These are phyloP conservation scores for Anethum foeniculum DNA, from an alignment of 140 eudicot species.

Conservation along the genomic window DNA sequence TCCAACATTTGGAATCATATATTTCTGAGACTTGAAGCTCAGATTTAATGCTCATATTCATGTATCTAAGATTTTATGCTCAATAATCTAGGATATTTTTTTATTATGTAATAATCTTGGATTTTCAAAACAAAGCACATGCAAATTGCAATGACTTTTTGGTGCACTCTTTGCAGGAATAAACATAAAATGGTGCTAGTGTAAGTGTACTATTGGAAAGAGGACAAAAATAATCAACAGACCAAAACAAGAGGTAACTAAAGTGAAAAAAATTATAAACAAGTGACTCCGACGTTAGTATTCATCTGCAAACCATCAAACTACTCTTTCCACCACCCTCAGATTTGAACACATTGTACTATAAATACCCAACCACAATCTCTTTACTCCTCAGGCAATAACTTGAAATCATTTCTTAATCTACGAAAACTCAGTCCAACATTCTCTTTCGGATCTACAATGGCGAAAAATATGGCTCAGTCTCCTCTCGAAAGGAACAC, in stretches of 20 bases:
- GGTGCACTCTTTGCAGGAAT: too few species aligned
- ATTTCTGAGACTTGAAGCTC: too few species aligned
- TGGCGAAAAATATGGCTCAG: constrained; percentile 26
- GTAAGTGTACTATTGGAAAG: not conserved
- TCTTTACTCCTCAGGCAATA: not conserved
- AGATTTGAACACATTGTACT: not conserved
- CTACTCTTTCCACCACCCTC: not conserved
- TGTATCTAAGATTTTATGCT: too few species aligned
- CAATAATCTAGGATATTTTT: too few species aligned
- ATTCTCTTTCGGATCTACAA: not conserved
- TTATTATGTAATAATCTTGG: too few species aligned
- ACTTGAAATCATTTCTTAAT: not conserved
- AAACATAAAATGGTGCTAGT: not conserved
- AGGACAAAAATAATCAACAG: constrained; percentile 6
- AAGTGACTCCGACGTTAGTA: constrained; percentile 20
- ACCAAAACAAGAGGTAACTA: constrained; percentile 7
- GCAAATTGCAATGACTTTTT: too few species aligned
- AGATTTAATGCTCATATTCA: too few species aligned
- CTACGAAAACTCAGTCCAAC: not conserved
- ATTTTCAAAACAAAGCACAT: too few species aligned
- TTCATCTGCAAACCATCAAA: constrained; percentile 28
- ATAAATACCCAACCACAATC: constrained; percentile 11
- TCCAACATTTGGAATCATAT: too few species aligned
- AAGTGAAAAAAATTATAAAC: constrained; percentile 5
- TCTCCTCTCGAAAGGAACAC: constrained; percentile 32